Conservation (phyloP, 768 basidiomycete species). For the Suillus hirtellus region DNA sequence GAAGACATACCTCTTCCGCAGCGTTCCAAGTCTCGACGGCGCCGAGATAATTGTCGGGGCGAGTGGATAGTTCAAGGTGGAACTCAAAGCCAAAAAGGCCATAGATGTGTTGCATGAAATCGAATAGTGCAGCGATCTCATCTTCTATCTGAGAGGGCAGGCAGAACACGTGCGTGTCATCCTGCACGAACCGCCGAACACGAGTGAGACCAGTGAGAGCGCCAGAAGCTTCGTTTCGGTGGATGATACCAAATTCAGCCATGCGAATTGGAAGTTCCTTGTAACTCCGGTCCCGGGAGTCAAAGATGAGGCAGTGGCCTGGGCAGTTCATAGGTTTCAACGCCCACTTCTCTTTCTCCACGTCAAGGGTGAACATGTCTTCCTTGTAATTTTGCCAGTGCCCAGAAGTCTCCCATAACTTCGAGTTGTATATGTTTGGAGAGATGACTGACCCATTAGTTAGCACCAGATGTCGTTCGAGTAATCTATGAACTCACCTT, state of each 20-base stretch:
- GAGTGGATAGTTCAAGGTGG: slow-evolving; percentile 90
- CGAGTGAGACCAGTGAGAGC: slow-evolving; percentile 91
- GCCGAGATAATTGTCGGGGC: slow-evolving; percentile 93
- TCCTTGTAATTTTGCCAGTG: slow-evolving; percentile 99
- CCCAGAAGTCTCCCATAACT: slow-evolving; percentile 97
- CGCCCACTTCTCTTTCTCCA: slow-evolving; percentile 96
- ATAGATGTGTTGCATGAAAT: slow-evolving; percentile 94
- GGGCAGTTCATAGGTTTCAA: slow-evolving; percentile 99
- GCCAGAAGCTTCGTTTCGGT: slow-evolving; percentile 95
- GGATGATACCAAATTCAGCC: slow-evolving; percentile 98
- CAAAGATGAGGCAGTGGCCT: slow-evolving; percentile 95
- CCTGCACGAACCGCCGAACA: slow-evolving; percentile 94
- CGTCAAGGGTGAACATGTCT: slow-evolving; percentile 92
- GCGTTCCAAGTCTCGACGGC: slow-evolving; percentile 85
- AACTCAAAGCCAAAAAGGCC: slow-evolving; percentile 94
- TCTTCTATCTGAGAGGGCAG: slow-evolving; percentile 89
- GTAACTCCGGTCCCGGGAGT: slow-evolving; percentile 90
- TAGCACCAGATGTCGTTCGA: slow-evolving; percentile 6
- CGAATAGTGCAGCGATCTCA: slow-evolving; percentile 85
- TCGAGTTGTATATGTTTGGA: slow-evolving; percentile 95
- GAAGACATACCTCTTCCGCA: slow-evolving; percentile 72
- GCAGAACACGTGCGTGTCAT: slow-evolving; percentile 99
- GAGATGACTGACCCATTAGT: slow-evolving; percentile 70
- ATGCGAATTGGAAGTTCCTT: slow-evolving; percentile 95
- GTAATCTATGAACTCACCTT: slow-evolving; percentile 49